Conservation (phyloP, 2,329 filamentous ascomycete genomes). For the Penicillium sp. region DNA sequence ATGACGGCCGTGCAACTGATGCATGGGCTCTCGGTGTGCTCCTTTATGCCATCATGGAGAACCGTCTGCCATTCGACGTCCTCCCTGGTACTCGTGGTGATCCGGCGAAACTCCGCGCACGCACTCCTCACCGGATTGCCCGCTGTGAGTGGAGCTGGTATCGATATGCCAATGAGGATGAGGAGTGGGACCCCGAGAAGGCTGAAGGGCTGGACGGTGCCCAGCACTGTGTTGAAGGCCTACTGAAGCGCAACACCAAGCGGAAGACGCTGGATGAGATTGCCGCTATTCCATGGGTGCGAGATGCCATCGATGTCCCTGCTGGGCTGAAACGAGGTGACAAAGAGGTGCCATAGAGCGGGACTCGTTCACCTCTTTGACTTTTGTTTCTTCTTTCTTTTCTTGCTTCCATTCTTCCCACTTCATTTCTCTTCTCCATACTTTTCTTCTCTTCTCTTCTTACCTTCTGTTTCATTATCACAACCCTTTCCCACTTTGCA, state of each 20-base stretch:
- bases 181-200: slow-evolving; percentile 78
- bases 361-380: slow-evolving; percentile 29
- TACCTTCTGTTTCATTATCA: background rate
- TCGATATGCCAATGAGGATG: slow-evolving; percentile 80
- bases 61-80: slow-evolving; percentile 90
- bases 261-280: slow-evolving; percentile 79
- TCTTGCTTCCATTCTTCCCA: slow-evolving; percentile 2
- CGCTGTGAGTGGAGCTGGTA: slow-evolving; percentile 96
- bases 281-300: slow-evolving; percentile 75
- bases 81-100: slow-evolving; percentile 77
- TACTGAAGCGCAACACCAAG: slow-evolving; percentile 81
- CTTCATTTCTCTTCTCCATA: slow-evolving; percentile 16
- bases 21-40: slow-evolving; percentile 95
- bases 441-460: background rate
- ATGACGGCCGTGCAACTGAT: slow-evolving; percentile 89
- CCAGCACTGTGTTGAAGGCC: slow-evolving; percentile 78
- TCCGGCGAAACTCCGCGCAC: slow-evolving; percentile 74
- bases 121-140: slow-evolving; percentile 92
- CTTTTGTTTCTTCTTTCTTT: slow-evolving; percentile 1
- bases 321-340: slow-evolving; percentile 60
- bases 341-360: slow-evolving; percentile 56
- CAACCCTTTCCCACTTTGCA: slow-evolving; percentile 6
- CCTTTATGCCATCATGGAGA: slow-evolving; percentile 90
- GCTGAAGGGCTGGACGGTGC: slow-evolving; percentile 74
- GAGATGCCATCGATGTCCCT: slow-evolving; percentile 71